Percentiles rank a stretch among this genome's conserved stretches.
Evolutionary conservation across 192 early-diverging fungal genomes (phyloP).

Genomic region (Backusella luteola): DNA sequence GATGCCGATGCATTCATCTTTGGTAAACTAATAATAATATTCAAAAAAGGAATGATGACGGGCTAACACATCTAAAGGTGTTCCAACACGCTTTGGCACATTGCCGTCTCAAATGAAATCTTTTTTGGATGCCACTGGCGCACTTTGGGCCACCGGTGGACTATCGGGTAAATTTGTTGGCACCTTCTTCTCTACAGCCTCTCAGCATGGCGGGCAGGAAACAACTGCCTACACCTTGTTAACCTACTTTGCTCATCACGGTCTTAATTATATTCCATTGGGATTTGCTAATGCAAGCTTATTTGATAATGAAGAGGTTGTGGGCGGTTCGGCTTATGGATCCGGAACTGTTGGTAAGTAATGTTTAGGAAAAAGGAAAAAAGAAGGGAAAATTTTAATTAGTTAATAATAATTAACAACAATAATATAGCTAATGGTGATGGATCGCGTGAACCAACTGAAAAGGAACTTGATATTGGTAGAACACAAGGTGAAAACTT

Average conservation of each 20-base stretch:
- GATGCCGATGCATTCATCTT: slow-evolving; percentile 56
- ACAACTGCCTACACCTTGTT: slow-evolving; percentile 63
- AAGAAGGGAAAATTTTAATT: background rate
- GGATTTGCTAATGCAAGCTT: slow-evolving; percentile 52
- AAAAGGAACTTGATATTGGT: slow-evolving; percentile 65
- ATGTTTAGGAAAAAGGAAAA: background rate
- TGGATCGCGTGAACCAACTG: slow-evolving; percentile 60
- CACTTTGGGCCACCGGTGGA: slow-evolving; percentile 47
- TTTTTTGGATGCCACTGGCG: slow-evolving; percentile 32
- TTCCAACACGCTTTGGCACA: slow-evolving; percentile 67
- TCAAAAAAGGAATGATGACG: background rate
- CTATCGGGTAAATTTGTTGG: slow-evolving; percentile 71
- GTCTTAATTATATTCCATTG: slow-evolving; percentile 73
- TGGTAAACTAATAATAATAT: slow-evolving; percentile 36
- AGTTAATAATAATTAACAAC: background rate
- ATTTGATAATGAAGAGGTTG: slow-evolving; percentile 38
- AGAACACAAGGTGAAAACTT: slow-evolving; percentile 60
- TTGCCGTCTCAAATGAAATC: slow-evolving; percentile 74
- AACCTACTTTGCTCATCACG: slow-evolving; percentile 70
- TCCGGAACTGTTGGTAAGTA: slow-evolving; percentile 25
- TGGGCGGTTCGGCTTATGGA: slow-evolving; percentile 26
- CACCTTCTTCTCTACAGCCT: slow-evolving; percentile 70
- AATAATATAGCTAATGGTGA: slow-evolving; percentile 48
- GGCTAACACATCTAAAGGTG: slow-evolving; percentile 32
- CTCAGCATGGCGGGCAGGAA: slow-evolving; percentile 81